Evolutionary conservation across 1,284 basidiomycete species (phyloP).

Genomic region (Cutaneotrichosporon spelunceum): DNA sequence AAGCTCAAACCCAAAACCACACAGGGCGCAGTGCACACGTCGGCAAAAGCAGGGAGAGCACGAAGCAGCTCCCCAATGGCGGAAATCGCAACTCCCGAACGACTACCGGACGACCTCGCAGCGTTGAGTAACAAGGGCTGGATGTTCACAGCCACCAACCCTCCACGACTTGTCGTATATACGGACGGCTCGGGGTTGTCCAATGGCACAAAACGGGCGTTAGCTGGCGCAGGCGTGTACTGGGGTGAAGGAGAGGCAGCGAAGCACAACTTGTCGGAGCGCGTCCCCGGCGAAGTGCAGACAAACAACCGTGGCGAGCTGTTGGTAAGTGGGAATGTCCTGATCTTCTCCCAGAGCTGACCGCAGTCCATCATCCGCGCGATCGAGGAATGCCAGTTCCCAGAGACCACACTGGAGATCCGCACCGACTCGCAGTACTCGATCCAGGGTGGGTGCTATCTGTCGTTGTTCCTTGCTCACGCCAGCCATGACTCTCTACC

Average conservation of each 20-base stretch:
- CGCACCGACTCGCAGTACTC: slow-evolving; percentile 52
- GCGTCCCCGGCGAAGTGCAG: slow-evolving; percentile 47
- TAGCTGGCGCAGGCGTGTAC: slow-evolving; percentile 49
- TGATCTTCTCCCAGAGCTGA: not conserved
- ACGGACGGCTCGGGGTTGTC: slow-evolving; percentile 47
- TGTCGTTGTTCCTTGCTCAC: slow-evolving; percentile 1
- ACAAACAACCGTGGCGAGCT: slow-evolving; percentile 54
- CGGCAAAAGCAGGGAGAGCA: not conserved
- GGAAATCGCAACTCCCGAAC: slow-evolving; percentile 6
- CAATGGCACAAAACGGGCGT: slow-evolving; percentile 43
- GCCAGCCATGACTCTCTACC: slow-evolving; percentile 47
- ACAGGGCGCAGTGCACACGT: not conserved
- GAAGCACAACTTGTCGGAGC: slow-evolving; percentile 42
- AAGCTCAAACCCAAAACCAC: not conserved
- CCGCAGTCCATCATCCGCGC: slow-evolving; percentile 50
- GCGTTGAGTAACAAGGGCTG: slow-evolving; percentile 34
- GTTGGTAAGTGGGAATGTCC: slow-evolving; percentile 32
- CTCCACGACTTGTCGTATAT: slow-evolving; percentile 44
- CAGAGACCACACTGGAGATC: slow-evolving; percentile 49
- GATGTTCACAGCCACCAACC: slow-evolving; percentile 25
- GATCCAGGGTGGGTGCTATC: slow-evolving; percentile 40
- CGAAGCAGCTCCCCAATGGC: slow-evolving; percentile 2
- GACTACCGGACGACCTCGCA: slow-evolving; percentile 22
- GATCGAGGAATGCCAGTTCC: slow-evolving; percentile 47
- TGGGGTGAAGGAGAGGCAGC: slow-evolving; percentile 44